phyloP scores from a whole-genome alignment of 805 yeast species.

The Pichia cephalocereana region DNA sequence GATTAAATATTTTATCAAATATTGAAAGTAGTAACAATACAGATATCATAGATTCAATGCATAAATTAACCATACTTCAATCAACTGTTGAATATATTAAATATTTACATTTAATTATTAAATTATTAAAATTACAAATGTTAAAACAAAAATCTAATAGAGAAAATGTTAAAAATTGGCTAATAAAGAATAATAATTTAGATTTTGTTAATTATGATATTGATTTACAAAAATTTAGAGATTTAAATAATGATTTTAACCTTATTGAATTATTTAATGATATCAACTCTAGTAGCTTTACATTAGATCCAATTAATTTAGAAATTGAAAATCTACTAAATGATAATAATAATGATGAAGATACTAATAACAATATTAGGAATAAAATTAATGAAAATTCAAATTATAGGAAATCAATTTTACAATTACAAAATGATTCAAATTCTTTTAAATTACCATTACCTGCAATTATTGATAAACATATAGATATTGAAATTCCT shows the following conservation, averaged over 20 bases:
- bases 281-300: slow-evolving; percentile 21
- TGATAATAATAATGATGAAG: not conserved
- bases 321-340: slow-evolving; percentile 13
- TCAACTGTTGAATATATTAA: slow-evolving; percentile 76
- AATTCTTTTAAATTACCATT: slow-evolving; percentile 17
- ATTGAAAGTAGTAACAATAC: slow-evolving; percentile 19
- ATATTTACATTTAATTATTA: slow-evolving; percentile 53
- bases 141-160: slow-evolving; percentile 18
- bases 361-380: not conserved
- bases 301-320: slow-evolving; percentile 21
- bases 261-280: slow-evolving; percentile 32
- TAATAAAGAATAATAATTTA: slow-evolving; percentile 29
- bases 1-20: slow-evolving; percentile 30
- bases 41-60: slow-evolving; percentile 37
- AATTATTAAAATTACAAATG: slow-evolving; percentile 40
- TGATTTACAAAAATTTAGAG: slow-evolving; percentile 49
- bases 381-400: slow-evolving; percentile 4
- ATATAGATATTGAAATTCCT: not conserved
- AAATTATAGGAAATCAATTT: slow-evolving; percentile 1
- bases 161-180: slow-evolving; percentile 21
- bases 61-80: slow-evolving; percentile 70
- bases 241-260: slow-evolving; percentile 47
- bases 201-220: slow-evolving; percentile 46
- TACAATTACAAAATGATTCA: slow-evolving; percentile 4
- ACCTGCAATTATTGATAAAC: slow-evolving; percentile 20